Evolutionary conservation across 1,139 yeast genomes (phyloP).

Genomic region (Zhuliangozyma parablackwelliae): DNA sequence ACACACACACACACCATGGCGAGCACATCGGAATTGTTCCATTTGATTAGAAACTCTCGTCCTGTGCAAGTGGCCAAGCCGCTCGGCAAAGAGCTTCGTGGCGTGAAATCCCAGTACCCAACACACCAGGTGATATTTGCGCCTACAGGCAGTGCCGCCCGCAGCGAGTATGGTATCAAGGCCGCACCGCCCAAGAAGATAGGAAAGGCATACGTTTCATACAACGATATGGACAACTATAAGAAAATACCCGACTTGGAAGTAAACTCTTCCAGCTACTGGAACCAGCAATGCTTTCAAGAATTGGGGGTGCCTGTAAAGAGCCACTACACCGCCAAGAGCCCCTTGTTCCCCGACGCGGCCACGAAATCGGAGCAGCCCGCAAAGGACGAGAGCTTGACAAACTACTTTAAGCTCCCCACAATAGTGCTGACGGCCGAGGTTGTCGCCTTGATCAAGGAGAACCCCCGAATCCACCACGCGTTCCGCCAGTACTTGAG

Average conservation of each 20-base stretch:
- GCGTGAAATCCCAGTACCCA: conserved; percentile 24
- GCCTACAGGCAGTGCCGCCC: conserved; percentile 38
- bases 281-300: conserved; percentile 39
- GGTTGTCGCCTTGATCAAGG: conserved; percentile 23
- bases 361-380: conserved; percentile 17
- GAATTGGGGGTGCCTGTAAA: conserved; percentile 38
- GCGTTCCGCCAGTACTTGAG: conserved; percentile 33
- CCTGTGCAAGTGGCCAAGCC: conserved; percentile 48
- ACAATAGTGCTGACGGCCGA: conserved; percentile 22
- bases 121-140: conserved; percentile 45
- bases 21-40: conserved; percentile 16
- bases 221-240: conserved; percentile 41
- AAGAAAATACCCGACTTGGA: conserved; percentile 48
- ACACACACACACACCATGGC: too few species aligned
- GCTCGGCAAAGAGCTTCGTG: conserved; percentile 30
- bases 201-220: conserved; percentile 40
- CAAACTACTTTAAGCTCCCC: conserved; percentile 31
- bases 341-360: conserved; percentile 31
- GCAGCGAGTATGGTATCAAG: conserved; percentile 44
- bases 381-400: conserved; percentile 20
- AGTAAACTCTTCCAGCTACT: conserved; percentile 36
- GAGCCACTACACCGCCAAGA: conserved; percentile 24
- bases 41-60: conserved; percentile 39
- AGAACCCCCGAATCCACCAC: conserved; percentile 31
- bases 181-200: conserved; percentile 41